phyloP scores from a whole-genome alignment of 2,329 filamentous ascomycete species.

The Plectosphaerella sp. region DNA sequence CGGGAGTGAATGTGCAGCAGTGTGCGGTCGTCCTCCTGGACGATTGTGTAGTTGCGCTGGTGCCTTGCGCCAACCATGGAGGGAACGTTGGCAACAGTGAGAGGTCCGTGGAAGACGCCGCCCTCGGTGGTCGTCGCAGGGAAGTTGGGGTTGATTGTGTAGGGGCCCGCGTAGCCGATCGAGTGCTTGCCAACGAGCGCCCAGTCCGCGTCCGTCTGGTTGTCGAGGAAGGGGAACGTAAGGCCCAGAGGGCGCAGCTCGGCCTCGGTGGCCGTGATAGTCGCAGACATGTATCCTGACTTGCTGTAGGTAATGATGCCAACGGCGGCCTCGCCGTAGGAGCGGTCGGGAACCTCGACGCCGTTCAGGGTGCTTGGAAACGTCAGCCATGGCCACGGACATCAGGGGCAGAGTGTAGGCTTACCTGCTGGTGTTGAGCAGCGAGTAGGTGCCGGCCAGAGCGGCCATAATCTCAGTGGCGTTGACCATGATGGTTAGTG shows the following conservation, averaged over 20 bases:
- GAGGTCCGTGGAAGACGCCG: slow-evolving; percentile 20
- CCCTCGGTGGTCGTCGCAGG: slow-evolving; percentile 12
- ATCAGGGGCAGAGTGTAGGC: background rate
- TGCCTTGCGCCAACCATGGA: slow-evolving; percentile 16
- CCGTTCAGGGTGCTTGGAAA: slow-evolving; percentile 7
- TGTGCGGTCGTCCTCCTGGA: slow-evolving; percentile 3
- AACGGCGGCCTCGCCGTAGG: slow-evolving; percentile 14
- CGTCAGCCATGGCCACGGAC: background rate
- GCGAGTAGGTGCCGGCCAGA: slow-evolving; percentile 10
- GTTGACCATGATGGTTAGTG: slow-evolving; percentile 7
- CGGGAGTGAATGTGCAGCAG: slow-evolving; percentile 8
- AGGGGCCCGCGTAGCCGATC: slow-evolving; percentile 18
- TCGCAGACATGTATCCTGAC: slow-evolving; percentile 20
- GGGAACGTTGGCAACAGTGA: slow-evolving; percentile 18
- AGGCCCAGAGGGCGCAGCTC: slow-evolving; percentile 17
- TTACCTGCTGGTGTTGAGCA: slow-evolving; percentile 12
- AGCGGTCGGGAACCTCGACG: slow-evolving; percentile 8
- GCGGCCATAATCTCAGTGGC: slow-evolving; percentile 9
- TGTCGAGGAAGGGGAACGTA: slow-evolving; percentile 13
- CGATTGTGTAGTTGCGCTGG: slow-evolving; percentile 14
- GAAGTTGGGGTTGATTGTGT: slow-evolving; percentile 16
- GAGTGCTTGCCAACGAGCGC: slow-evolving; percentile 19
- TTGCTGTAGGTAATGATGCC: slow-evolving; percentile 20
- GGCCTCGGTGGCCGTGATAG: slow-evolving; percentile 18
- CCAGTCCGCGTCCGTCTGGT: slow-evolving; percentile 20